These are phyloP conservation scores for Alternaria sp. DNA, from an alignment of 2,329 filamentous ascomycete genomes.

Conservation along the genomic window DNA sequence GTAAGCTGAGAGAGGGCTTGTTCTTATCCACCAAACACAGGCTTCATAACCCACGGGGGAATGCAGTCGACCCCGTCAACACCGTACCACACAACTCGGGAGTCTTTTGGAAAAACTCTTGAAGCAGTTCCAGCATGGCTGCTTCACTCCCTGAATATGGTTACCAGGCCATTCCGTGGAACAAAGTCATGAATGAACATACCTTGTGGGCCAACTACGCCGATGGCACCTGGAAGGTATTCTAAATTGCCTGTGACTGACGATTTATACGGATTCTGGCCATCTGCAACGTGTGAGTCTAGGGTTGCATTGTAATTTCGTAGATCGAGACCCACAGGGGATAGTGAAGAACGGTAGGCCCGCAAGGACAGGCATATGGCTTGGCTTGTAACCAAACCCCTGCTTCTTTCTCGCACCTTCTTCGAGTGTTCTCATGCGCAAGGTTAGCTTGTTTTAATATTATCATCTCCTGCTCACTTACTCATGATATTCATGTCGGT, in stretches of 20 bases:
- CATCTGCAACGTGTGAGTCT: neutral
- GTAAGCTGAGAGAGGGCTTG: neutral
- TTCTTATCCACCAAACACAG: neutral
- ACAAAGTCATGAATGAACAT: neutral
- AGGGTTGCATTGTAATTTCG: too few species aligned
- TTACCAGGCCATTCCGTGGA: neutral
- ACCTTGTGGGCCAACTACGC: neutral
- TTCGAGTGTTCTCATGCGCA: neutral
- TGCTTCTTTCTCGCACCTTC: neutral
- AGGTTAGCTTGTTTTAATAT: fast-evolving
- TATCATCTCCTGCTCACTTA: neutral
- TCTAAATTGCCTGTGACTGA: neutral
- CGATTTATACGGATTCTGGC: neutral
- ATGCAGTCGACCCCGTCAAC: neutral
- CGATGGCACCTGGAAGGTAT: neutral
- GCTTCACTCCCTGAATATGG: neutral
- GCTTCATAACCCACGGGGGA: neutral
- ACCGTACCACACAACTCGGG: neutral
- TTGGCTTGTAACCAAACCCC: neutral
- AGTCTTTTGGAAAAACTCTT: neutral
- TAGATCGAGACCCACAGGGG: neutral
- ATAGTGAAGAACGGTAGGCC: neutral
- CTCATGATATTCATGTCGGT: neutral
- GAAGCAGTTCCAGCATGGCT: neutral
- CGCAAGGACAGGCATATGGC: neutral